A percentile compares a stretch with the other conserved stretches of the same genome.
Evolutionary conservation across 1,139 yeast genomes (phyloP).

Genomic region (Blastobotrys apis): DNA sequence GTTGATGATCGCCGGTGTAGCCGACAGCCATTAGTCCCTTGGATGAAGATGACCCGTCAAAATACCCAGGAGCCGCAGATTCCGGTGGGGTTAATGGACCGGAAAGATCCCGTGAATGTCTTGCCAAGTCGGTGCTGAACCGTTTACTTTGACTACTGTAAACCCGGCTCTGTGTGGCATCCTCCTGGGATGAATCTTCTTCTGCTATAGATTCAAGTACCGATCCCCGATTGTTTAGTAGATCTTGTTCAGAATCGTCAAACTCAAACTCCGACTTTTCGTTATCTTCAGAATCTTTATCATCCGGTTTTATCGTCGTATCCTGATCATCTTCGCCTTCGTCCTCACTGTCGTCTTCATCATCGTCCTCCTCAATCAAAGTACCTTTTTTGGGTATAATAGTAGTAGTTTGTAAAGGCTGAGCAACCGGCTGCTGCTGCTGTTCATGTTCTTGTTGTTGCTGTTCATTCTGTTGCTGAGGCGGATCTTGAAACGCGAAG

Average conservation of each 20-base stretch:
- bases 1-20: neutral
- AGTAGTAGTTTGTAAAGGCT: constrained; percentile 24
- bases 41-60: neutral
- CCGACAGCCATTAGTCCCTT: neutral
- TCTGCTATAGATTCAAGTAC: constrained; percentile 10
- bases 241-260: constrained; percentile 1
- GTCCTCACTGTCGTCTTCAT: constrained; percentile 25
- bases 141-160: constrained; percentile 3
- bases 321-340: constrained; percentile 11
- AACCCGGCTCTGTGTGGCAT: neutral
- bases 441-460: too few species aligned
- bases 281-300: neutral
- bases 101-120: constrained; percentile 4
- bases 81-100: constrained; percentile 20
- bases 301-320: neutral
- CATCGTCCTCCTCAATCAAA: constrained; percentile 30
- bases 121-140: constrained; percentile 2
- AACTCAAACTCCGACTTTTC: neutral
- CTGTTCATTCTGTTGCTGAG: neutral
- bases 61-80: neutral
- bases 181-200: constrained; percentile 1
- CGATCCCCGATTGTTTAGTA: neutral
- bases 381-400: constrained; percentile 33
- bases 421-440: constrained; percentile 13
- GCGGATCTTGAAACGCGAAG: neutral